These are phyloP conservation scores for Paragyromitra xinjiangensis DNA, from an alignment of 495 filamentous ascomycete species.

Conservation along the genomic window DNA sequence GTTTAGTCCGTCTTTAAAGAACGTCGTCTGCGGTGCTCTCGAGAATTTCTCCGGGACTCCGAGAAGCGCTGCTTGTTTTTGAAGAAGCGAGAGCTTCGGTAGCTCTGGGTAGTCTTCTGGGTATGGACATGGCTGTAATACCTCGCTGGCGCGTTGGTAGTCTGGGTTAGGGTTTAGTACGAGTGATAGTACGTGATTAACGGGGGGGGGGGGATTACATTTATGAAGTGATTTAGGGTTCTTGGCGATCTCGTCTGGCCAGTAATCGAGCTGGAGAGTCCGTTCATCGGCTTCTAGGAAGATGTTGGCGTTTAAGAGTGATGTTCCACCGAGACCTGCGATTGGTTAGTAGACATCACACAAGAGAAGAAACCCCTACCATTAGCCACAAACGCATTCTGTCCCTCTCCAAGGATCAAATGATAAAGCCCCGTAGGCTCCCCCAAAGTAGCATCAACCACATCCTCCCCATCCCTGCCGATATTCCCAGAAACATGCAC, in stretches of 20 bases:
- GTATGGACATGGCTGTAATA: slow-evolving; percentile 69
- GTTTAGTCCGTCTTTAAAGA: slow-evolving; percentile 69
- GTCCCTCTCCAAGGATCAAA: slow-evolving; percentile 70
- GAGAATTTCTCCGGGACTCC: slow-evolving; percentile 66
- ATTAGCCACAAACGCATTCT: slow-evolving; percentile 72
- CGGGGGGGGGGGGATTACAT: slow-evolving; percentile 61
- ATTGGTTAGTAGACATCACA: background rate
- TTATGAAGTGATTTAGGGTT: slow-evolving; percentile 61
- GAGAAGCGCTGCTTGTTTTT: slow-evolving; percentile 65
- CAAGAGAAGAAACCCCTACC: slow-evolving; percentile 60
- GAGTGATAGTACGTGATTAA: slow-evolving; percentile 23
- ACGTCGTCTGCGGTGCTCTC: slow-evolving; percentile 69
- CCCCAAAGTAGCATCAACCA: slow-evolving; percentile 61
- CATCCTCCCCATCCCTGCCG: slow-evolving; percentile 50
- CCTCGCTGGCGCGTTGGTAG: slow-evolving; percentile 65
- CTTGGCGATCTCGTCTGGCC: slow-evolving; percentile 68
- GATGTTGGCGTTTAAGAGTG: slow-evolving; percentile 73
- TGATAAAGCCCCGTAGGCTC: slow-evolving; percentile 72
- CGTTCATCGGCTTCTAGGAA: slow-evolving; percentile 69
- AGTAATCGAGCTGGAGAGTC: slow-evolving; percentile 65
- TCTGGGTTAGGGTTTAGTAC: slow-evolving; percentile 58
- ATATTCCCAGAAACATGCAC: slow-evolving; percentile 68
- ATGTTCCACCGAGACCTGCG: slow-evolving; percentile 70
- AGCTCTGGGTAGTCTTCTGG: slow-evolving; percentile 67
- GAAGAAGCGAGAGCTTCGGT: slow-evolving; percentile 67